These are phyloP conservation scores for Cladosporium sp. DNA, from an alignment of 2,329 filamentous ascomycete genomes.

Conservation along the genomic window DNA sequence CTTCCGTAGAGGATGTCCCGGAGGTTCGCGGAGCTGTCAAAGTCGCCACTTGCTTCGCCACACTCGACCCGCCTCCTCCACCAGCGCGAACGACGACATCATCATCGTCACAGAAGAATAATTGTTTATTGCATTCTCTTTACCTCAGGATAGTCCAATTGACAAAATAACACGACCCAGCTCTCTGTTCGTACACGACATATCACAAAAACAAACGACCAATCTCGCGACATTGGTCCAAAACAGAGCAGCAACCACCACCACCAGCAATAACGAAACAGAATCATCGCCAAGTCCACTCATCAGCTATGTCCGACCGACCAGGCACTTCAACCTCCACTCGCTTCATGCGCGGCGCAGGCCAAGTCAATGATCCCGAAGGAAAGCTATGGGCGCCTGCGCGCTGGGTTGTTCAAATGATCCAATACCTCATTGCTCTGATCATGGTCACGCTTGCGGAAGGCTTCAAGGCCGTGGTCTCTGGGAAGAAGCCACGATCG, in stretches of 20 bases:
- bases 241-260: background rate
- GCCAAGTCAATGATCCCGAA: conserved; percentile 24
- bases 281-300: background rate
- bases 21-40: background rate
- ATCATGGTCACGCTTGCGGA: conserved; percentile 21
- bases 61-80: background rate
- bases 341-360: conserved; percentile 23
- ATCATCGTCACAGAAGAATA: background rate
- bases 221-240: too few species aligned
- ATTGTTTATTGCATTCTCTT: too few species aligned
- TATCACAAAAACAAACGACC: too few species aligned
- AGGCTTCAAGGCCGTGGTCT: conserved; percentile 8
- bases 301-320: conserved; percentile 7
- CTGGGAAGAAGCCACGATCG: background rate
- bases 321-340: conserved; percentile 13
- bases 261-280: background rate
- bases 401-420: conserved; percentile 22
- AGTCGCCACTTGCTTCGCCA: background rate
- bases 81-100: background rate
- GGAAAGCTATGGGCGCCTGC: conserved; percentile 24
- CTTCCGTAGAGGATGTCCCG: background rate
- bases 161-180: too few species aligned
- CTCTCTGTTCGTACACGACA: too few species aligned
- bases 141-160: too few species aligned
- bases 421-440: conserved; percentile 25